Evolutionary conservation across 306 rosid species (phyloP).

Genomic region (Prunus salicina): DNA sequence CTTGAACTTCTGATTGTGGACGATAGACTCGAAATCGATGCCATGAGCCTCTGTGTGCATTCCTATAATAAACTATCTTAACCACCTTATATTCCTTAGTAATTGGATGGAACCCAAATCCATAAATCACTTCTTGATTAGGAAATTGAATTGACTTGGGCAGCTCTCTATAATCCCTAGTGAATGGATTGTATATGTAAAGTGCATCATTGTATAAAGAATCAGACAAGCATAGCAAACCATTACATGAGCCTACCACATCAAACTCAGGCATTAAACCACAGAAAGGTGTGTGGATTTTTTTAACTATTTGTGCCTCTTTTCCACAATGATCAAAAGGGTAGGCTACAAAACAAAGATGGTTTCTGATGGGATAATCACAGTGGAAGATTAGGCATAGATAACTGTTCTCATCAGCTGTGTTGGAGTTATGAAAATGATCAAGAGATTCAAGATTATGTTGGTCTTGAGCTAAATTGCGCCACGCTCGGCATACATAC

Average conservation of each 20-base stretch:
- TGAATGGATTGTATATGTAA: conserved; percentile 35
- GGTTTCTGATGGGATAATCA: conserved; percentile 37
- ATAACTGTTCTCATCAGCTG: background rate
- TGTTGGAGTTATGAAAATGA: background rate
- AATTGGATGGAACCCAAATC: conserved; percentile 33
- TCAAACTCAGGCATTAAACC: conserved; percentile 31
- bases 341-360: conserved; percentile 29
- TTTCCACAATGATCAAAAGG: conserved; percentile 1
- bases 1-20: conserved; percentile 25
- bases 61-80: conserved; percentile 25
- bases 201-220: conserved; percentile 18
- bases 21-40: background rate
- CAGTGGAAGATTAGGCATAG: conserved; percentile 42
- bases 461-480: conserved; percentile 14
- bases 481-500: conserved; percentile 35
- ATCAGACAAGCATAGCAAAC: conserved; percentile 38
- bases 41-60: background rate
- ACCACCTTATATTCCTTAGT: conserved; percentile 39
- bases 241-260: conserved; percentile 35
- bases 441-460: background rate
- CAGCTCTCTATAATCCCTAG: conserved; percentile 24
- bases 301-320: conserved; percentile 11
- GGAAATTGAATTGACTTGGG: conserved; percentile 27
- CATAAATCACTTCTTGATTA: conserved; percentile 34
- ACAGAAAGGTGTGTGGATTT: conserved; percentile 26